Evolutionary conservation across 495 filamentous ascomycete species (phyloP), one percentile per base, ranked within the genome.

Genomic region (Hyaloscypha finlandica): DNA sequence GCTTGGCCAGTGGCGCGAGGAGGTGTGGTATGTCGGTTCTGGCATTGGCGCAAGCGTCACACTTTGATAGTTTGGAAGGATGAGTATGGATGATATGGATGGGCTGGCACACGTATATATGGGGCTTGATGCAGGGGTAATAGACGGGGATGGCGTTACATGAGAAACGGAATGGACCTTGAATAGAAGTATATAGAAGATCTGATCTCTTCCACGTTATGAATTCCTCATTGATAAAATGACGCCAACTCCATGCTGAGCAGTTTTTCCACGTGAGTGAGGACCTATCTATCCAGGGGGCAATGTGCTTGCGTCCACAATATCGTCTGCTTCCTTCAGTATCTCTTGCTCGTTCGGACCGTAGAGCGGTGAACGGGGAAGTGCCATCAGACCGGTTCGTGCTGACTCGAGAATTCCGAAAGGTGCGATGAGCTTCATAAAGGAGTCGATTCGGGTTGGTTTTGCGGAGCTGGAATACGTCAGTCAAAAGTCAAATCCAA

Each of bases 401-500:
- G 94, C 92, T 52, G 92, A 97, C 80, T 99, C 95, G 20, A 99
- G 85, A 69, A 99, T 93, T 73, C 95, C 95, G 77, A 98, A 99
- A n/a, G 94, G 94, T 58, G 86, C 84, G 73, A 99, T 88, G 64
- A 99, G 85, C 81, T 97, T 98, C 81, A 99, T 88, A 81, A 97
- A 99, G 31, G 93, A 95, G 77, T 98, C 94, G 75, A 99, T 96
- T 79, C 95, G 88, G 63, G 83, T 83, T 14, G 93, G 94, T 79
- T 99, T 99, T 65, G 95, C 95, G 66, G 92, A 94, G 31, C 92
- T 96, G 42, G 31, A 51, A 35, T 16, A 33, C 35, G 31, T 72
- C 29, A 69, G 60, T 20, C 25, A 35, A 39, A 3, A 35, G 22
- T 48, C 14, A 14, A 58, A 32, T 39, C 14, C 25, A 25, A 25